Conservation (phyloP, 2,329 filamentous ascomycete genomes). For the Incumbomyces delicatus region DNA sequence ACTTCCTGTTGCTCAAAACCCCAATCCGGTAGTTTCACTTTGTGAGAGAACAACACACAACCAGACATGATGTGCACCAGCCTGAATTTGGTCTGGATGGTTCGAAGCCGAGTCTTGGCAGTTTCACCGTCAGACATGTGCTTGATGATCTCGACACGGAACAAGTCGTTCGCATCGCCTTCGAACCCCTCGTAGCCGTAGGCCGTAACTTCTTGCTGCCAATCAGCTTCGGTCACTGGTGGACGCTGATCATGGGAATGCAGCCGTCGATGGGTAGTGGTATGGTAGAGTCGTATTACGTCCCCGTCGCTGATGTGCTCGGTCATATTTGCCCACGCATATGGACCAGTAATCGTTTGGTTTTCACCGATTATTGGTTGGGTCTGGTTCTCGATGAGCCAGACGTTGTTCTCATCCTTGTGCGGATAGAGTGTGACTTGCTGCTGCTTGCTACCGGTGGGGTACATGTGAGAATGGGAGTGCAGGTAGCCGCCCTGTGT, state of each 20-base stretch:
- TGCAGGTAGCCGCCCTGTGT: constrained; percentile 97
- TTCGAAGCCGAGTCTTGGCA: constrained; percentile 77
- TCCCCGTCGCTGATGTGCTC: constrained; percentile 68
- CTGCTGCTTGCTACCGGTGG: constrained; percentile 93
- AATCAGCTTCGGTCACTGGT: constrained; percentile 76
- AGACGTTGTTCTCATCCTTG: constrained; percentile 97
- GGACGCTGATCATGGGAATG: constrained; percentile 93
- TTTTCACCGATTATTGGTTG: constrained; percentile 64
- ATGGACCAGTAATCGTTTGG: constrained; percentile 69
- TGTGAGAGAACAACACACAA: constrained; percentile 93
- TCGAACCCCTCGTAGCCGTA: constrained; percentile 97
- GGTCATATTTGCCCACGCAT: constrained; percentile 68
- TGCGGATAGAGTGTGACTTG: constrained; percentile 97
- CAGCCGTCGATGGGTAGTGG: constrained; percentile 72
- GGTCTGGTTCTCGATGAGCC: constrained; percentile 90
- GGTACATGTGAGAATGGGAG: constrained; percentile 96
- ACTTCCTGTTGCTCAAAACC: constrained; percentile 97
- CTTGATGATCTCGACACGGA: constrained; percentile 91
- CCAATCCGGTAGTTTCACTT: constrained; percentile 97
- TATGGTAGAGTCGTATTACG: constrained; percentile 73
- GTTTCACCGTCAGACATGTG: constrained; percentile 67
- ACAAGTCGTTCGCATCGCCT: constrained; percentile 92
- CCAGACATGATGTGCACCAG: constrained; percentile 95
- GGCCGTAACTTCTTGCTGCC: constrained; percentile 92
- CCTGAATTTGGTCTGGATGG: constrained; percentile 93